A percentile compares a stretch with the other conserved stretches of the same genome.
Conservation (phyloP, 2,329 filamentous ascomycete genomes). For the Geosmithia flava region DNA sequence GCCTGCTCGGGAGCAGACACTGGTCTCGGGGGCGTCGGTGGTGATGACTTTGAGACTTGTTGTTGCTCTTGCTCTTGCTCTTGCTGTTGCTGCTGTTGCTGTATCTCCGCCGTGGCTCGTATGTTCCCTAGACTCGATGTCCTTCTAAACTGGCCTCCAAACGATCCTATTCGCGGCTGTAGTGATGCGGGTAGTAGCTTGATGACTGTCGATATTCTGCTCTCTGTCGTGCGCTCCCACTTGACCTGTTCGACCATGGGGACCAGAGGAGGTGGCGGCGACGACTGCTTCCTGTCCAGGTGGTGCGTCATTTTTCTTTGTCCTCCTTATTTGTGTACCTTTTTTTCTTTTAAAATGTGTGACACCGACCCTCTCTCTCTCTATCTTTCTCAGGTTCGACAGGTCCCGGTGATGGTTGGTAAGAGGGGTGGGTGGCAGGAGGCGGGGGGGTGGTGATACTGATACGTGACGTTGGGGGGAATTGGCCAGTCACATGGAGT, state of each 20-base stretch:
- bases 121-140: slow-evolving; percentile 21
- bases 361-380: neutral
- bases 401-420: neutral
- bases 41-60: neutral
- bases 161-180: slow-evolving; percentile 34
- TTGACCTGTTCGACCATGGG: slow-evolving; percentile 14
- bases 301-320: neutral
- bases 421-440: neutral
- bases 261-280: neutral
- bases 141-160: slow-evolving; percentile 31
- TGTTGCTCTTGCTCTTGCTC: neutral
- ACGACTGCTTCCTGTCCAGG: slow-evolving; percentile 2
- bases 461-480: neutral
- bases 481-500: neutral
- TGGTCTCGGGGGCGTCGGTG: neutral
- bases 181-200: slow-evolving; percentile 39
- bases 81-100: neutral
- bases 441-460: neutral
- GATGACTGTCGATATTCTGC: slow-evolving; percentile 34
- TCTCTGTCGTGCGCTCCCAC: slow-evolving; percentile 17
- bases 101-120: neutral
- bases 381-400: neutral
- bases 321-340: neutral
- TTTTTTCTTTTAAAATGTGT: neutral
- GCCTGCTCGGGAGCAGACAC: neutral